Base-by-base conservation (phyloP, 768 basidiomycete species). In the Lentinula boryana region DNA sequence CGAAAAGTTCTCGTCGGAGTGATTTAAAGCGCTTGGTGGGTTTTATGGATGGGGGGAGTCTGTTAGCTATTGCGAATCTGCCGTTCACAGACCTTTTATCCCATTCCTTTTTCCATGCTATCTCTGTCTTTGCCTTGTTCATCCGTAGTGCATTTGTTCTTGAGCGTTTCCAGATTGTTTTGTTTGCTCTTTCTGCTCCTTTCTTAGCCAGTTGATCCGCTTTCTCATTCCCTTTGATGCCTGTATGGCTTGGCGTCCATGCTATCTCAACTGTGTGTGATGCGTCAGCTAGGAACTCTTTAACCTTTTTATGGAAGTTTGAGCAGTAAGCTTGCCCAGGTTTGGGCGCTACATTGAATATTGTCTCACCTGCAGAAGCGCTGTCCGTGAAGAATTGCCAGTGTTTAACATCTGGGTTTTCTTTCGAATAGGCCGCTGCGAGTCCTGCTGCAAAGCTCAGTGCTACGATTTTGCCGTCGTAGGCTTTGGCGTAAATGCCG, bases 1-100 rank as follows among this genome's bases (percentile, higher is more conserved):
- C 70, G 38, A 67, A 68, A 2, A 71, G 31, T 44, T 70, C 66
- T 18, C 68, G 23, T 61, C 40, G 38, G 59, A 56, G 53, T 58
- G 12, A 9, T 12, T 46, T 46, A 5, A 58, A 23, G 57, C 18
- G 57, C 13, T 48, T 7, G 7, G 57, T 41, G 5, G 57, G 57
- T 58, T 58, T 58, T 4, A 58, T 16, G 4, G 57, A 15, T 5
- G 57, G 57, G 3, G 57, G 16, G 4, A 46, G 23, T 5, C 23
- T 43, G 33, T 58, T 58, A 1, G 57, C 41, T 12, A 35, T 10
- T 2, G 57, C 57, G 27, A 56, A 61, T 13, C 52, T 31, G 13
- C 51, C 27, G 36, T n/a, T 10, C 2, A 41, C 23, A 1, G 54
- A 41, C 13, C 54, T 6, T 31, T n/a, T 21, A 18, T 18, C 38